Evolutionary conservation across 805 yeast species (phyloP).

Genomic region (Wickerhamomyces alni): DNA sequence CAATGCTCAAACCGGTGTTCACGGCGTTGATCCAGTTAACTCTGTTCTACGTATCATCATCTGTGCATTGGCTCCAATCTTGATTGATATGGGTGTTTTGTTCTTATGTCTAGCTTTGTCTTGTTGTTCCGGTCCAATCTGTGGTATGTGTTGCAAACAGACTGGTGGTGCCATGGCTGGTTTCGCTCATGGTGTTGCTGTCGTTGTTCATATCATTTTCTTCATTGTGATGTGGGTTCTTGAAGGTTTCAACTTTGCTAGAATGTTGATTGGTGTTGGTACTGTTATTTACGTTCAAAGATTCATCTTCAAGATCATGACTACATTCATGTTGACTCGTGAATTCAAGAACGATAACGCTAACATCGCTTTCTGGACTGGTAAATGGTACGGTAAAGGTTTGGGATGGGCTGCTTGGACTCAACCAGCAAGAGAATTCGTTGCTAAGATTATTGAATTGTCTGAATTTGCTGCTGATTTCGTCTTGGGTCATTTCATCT

Average conservation of each 20-base stretch:
- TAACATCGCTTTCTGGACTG: conserved; percentile 99
- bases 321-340: conserved; percentile 75
- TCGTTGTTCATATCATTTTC: conserved; percentile 77
- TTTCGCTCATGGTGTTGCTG: conserved; percentile 93
- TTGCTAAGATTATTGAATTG: conserved; percentile 89
- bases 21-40: conserved; percentile 47
- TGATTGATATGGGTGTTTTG: conserved; percentile 79
- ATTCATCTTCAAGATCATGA: conserved; percentile 76
- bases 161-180: conserved; percentile 95
- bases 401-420: conserved; percentile 92
- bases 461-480: conserved; percentile 97
- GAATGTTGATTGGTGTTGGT: conserved; percentile 80
- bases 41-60: conserved; percentile 66
- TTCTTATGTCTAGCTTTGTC: conserved; percentile 74
- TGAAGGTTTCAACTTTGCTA: conserved; percentile 85
- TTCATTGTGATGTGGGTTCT: conserved; percentile 96
- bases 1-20: conserved; percentile 84
- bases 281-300: conserved; percentile 87
- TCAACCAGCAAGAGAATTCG: conserved; percentile 93
- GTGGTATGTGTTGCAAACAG: conserved; percentile 93
- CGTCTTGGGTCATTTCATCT: conserved; percentile 80
- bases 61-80: conserved; percentile 89
- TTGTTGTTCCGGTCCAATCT: conserved; percentile 96
- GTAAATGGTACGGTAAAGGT: conserved; percentile 97
- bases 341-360: conserved; percentile 95